These are phyloP conservation scores for Podaxis rugospora DNA, from an alignment of 768 basidiomycete species.

Conservation along the genomic window DNA sequence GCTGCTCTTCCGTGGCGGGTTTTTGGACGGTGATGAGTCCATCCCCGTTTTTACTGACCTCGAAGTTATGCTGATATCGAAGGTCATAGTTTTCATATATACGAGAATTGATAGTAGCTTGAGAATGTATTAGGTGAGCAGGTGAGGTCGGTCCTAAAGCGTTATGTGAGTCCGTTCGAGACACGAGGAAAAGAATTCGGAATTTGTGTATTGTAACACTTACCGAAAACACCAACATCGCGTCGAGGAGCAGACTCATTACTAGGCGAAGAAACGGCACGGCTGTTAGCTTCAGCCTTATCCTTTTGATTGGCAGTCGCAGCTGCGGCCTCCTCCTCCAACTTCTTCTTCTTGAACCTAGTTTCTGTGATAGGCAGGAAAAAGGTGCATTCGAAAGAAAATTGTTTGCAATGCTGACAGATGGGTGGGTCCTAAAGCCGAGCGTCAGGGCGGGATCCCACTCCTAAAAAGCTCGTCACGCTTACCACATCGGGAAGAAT, in stretches of 20 bases:
- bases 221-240: constrained; percentile 65
- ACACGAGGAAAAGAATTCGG: constrained; percentile 15
- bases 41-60: constrained; percentile 78
- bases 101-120: constrained; percentile 78
- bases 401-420: constrained; percentile 95
- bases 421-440: constrained; percentile 56
- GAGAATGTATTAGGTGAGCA: constrained; percentile 85
- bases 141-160: constrained; percentile 80
- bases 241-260: constrained; percentile 41
- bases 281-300: constrained; percentile 30
- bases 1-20: constrained; percentile 52
- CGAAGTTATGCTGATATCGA: constrained; percentile 85
- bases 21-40: constrained; percentile 83
- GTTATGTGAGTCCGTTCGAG: constrained; percentile 40
- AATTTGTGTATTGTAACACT: constrained; percentile 20
- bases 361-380: constrained; percentile 99
- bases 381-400: constrained; percentile 92
- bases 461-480: not conserved
- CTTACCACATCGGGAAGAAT: constrained; percentile 61
- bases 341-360: constrained; percentile 94
- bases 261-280: constrained; percentile 24
- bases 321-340: constrained; percentile 58
- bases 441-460: constrained; percentile 5
- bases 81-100: constrained; percentile 86
- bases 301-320: constrained; percentile 20